Evolutionary conservation across 129 eudicot genomes (phyloP).

Genomic region (Pittosporum tobira): DNA sequence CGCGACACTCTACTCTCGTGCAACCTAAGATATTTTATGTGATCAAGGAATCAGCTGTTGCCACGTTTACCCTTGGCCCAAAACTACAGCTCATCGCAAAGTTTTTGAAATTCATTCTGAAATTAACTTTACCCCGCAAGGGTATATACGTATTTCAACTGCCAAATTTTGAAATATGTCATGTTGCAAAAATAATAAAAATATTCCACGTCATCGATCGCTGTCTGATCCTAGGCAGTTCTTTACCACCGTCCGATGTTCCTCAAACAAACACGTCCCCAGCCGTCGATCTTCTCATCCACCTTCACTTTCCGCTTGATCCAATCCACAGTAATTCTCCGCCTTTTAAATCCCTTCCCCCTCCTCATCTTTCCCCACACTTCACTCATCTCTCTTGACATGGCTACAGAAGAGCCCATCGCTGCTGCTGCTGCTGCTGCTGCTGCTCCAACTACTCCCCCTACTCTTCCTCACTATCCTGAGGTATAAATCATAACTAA

Average conservation of each 20-base stretch:
- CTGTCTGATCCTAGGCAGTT: background rate
- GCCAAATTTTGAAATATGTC: too few species aligned
- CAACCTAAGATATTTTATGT: too few species aligned
- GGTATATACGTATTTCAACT: too few species aligned
- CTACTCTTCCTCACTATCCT: constrained; percentile 33
- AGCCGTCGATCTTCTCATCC: constrained; percentile 27
- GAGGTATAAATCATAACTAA: too few species aligned
- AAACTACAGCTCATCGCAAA: too few species aligned
- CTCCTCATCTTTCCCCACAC: background rate
- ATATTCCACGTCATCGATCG: constrained; percentile 7
- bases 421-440: constrained; percentile 5
- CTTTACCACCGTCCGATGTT: background rate
- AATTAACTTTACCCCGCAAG: too few species aligned
- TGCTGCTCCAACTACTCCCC: too few species aligned
- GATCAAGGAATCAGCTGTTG: too few species aligned
- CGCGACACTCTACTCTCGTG: too few species aligned
- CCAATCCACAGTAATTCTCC: constrained; percentile 15
- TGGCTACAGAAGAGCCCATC: constrained; percentile 19
- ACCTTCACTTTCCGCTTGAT: background rate
- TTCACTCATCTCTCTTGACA: constrained; percentile 17
- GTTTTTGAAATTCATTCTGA: too few species aligned
- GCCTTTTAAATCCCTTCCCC: constrained; percentile 24
- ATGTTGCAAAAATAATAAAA: too few species aligned
- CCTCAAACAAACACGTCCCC: background rate
- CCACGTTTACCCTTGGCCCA: too few species aligned